A percentile compares a stretch with the other conserved stretches of the same genome.
Conservation (phyloP, 495 filamentous ascomycete genomes). For the Lasiosphaeriaceae sp. region DNA sequence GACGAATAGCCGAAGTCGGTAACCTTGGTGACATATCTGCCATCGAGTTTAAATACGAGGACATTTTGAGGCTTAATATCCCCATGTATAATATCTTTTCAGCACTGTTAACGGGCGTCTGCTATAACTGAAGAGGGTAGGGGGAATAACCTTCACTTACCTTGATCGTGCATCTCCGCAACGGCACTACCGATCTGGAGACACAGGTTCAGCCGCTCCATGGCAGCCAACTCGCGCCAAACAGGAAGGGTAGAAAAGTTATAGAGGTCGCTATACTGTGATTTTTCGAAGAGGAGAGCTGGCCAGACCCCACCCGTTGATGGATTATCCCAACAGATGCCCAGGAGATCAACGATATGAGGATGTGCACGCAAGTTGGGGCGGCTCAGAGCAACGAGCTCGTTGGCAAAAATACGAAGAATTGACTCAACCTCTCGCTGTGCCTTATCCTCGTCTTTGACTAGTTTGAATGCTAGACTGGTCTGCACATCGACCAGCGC, state of each 20-base stretch:
- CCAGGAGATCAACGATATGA: neutral
- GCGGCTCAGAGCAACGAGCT: neutral
- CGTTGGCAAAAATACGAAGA: neutral
- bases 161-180: neutral
- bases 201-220: neutral
- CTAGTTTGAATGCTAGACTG: neutral
- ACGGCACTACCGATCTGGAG: neutral
- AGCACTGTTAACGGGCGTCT: neutral
- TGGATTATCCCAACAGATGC: neutral
- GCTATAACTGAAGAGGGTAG: neutral
- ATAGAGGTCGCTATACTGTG: neutral
- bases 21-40: neutral
- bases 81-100: neutral
- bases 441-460: neutral
- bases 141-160: neutral
- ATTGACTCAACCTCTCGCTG: neutral
- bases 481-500: neutral
- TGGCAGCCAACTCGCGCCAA: neutral
- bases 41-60: neutral
- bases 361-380: neutral
- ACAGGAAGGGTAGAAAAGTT: neutral
- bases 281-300: neutral
- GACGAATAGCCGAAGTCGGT: neutral
- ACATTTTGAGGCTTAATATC: neutral
- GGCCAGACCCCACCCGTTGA: neutral